These are phyloP conservation scores for Pisolithus orientalis DNA, from an alignment of 768 basidiomycete species.

Conservation along the genomic window DNA sequence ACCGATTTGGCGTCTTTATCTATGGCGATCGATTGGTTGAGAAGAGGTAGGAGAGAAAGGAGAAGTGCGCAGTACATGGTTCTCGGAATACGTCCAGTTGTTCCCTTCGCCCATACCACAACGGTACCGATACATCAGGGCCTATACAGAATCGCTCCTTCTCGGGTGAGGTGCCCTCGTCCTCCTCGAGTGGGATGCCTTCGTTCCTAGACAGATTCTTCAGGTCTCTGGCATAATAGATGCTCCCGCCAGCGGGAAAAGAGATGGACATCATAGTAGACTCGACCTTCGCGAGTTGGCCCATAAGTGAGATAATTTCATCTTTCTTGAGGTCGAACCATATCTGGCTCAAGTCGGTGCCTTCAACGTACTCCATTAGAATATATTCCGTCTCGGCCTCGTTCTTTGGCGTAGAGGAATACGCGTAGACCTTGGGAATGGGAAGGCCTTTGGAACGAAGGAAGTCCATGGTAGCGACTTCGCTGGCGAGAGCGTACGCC, in stretches of 20 bases:
- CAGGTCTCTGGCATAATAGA: slow-evolving; percentile 43
- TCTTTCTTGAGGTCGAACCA: slow-evolving; percentile 32
- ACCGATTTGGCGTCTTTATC: not conserved
- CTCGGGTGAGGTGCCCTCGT: slow-evolving; percentile 25
- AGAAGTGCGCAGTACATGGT: slow-evolving; percentile 41
- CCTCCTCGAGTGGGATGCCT: slow-evolving; percentile 4
- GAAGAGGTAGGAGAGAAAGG: slow-evolving; percentile 19
- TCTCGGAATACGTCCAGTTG: slow-evolving; percentile 44
- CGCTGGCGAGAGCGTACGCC: slow-evolving; percentile 22
- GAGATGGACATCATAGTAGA: slow-evolving; percentile 40
- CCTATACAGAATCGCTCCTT: slow-evolving; percentile 40
- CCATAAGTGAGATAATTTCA: slow-evolving; percentile 36
- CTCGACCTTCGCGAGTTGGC: slow-evolving; percentile 43
- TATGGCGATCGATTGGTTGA: not conserved
- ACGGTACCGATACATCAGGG: slow-evolving; percentile 34
- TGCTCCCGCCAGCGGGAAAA: slow-evolving; percentile 47
- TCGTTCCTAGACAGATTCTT: slow-evolving; percentile 29
- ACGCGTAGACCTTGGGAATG: slow-evolving; percentile 25
- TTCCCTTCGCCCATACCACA: slow-evolving; percentile 47
- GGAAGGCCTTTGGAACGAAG: slow-evolving; percentile 24
- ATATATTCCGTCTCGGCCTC: slow-evolving; percentile 24
- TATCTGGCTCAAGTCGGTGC: slow-evolving; percentile 16
- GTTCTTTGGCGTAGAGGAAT: slow-evolving; percentile 23
- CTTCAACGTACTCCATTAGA: slow-evolving; percentile 28
- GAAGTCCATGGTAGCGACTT: slow-evolving; percentile 25